These are phyloP conservation scores for Kentomonas sorsogonicus DNA, from an alignment of 208 protist species.

Conservation along the genomic window DNA sequence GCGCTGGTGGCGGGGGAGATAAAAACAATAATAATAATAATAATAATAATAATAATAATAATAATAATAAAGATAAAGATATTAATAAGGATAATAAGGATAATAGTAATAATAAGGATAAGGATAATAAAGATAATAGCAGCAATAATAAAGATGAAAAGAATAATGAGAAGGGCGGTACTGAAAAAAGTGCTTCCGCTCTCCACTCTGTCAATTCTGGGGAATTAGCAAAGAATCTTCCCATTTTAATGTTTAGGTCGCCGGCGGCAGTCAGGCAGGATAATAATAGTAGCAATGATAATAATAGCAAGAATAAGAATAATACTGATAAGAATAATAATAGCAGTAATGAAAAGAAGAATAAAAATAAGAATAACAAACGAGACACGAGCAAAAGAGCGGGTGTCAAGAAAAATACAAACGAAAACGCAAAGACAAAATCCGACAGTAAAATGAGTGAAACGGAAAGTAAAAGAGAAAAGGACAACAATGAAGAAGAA, in stretches of 20 bases:
- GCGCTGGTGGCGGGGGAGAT: no score
- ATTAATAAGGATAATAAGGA: background rate
- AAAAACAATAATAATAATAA: conserved; percentile 7
- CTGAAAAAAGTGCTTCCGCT: no score
- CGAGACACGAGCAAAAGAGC: background rate
- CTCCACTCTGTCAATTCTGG: no score
- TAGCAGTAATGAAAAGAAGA: background rate
- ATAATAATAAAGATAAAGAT: conserved; percentile 3
- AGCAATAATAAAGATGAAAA: background rate
- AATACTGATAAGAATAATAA: conserved; percentile 5
- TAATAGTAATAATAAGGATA: background rate
- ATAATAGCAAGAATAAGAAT: conserved; percentile 1
- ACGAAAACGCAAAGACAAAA: background rate
- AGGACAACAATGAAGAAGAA: background rate
- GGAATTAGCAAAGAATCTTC: no score
- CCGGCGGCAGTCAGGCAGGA: background rate
- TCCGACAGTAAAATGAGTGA: background rate
- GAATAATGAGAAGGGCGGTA: conserved; percentile 8
- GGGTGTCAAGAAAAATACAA: background rate
- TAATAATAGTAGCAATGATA: background rate
- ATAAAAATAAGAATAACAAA: background rate
- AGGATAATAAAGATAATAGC: background rate
- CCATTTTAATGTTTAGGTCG: no score
- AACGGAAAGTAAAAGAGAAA: background rate
- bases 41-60: conserved; percentile 8